Percentiles rank a stretch among this genome's conserved stretches.
These are phyloP conservation scores for Auricularia cornea DNA, from an alignment of 768 basidiomycete species.

Conservation along the genomic window DNA sequence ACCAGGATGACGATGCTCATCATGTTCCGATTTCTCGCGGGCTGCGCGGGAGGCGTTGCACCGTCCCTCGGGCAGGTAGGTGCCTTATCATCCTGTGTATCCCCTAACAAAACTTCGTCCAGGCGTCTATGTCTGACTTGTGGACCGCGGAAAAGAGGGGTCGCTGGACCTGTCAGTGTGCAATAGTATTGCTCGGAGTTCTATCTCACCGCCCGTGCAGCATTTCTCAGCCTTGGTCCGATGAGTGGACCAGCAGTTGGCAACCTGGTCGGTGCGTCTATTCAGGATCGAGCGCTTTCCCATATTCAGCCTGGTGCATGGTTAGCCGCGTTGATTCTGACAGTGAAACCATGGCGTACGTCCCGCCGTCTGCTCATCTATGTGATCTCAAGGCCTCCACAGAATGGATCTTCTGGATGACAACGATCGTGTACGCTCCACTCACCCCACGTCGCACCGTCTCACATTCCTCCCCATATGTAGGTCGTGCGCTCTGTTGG, in stretches of 20 bases:
- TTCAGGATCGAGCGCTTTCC: background rate
- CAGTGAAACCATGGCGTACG: constrained; percentile 2
- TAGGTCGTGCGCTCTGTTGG: constrained; percentile 1
- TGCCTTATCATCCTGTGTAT: background rate
- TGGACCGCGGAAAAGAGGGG: background rate
- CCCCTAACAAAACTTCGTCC: background rate
- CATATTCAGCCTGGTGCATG: background rate
- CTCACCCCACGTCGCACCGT: background rate
- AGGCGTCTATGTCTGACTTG: constrained; percentile 7
- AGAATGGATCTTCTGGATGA: constrained; percentile 7
- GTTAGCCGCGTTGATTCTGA: constrained; percentile 3
- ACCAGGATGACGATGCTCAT: constrained; percentile 5
- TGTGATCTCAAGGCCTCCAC: background rate
- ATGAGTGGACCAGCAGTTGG: constrained; percentile 5
- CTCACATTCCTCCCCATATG: background rate
- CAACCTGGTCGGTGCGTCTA: constrained; percentile 1
- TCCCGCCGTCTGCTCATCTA: background rate
- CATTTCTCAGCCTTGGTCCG: constrained; percentile 1
- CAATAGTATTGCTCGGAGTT: background rate
- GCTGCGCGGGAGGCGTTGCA: background rate
- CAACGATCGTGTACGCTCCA: constrained; percentile 2
- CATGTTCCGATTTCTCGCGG: background rate
- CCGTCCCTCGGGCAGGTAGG: background rate
- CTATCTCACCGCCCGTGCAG: background rate
- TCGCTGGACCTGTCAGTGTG: background rate